Percentiles rank a stretch among this genome's conserved stretches.
Evolutionary conservation across 2,329 filamentous ascomycete species (phyloP).

Genomic region (Botryosphaeria agaves): DNA sequence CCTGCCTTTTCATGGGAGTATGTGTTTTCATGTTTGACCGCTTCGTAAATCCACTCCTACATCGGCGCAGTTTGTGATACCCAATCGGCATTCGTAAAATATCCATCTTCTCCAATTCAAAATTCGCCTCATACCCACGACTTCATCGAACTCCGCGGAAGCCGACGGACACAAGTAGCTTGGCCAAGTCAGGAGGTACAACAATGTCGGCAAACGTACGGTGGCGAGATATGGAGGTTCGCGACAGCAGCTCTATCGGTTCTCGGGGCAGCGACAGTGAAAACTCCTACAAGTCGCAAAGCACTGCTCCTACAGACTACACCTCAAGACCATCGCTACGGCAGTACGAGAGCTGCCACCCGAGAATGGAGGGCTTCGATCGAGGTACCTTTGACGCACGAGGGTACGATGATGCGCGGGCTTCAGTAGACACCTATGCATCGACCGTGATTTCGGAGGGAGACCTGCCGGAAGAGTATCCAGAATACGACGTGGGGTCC

Average conservation of each 20-base stretch:
- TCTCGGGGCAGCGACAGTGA: conserved; percentile 3
- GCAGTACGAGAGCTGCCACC: conserved; percentile 11
- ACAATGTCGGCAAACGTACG: not conserved
- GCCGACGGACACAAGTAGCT: no score
- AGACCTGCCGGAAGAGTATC: conserved; percentile 44
- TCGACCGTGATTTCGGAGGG: conserved; percentile 51
- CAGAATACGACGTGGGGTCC: no score
- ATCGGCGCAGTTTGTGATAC: no score
- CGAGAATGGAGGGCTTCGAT: conserved; percentile 6
- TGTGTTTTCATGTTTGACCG: no score
- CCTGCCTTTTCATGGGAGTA: no score
- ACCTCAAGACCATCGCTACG: conserved; percentile 8
- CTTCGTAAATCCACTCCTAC: no score
- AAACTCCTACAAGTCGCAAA: conserved; percentile 6
- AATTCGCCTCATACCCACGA: no score
- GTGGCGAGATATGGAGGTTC: not conserved
- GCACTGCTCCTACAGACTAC: conserved; percentile 6
- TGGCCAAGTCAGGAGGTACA: no score
- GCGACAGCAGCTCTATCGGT: not conserved
- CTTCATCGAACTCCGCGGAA: no score
- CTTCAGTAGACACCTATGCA: conserved; percentile 63
- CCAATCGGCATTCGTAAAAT: no score
- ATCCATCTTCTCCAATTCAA: no score
- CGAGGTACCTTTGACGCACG: conserved; percentile 8
- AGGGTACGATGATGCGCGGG: conserved; percentile 26